phyloP scores from a whole-genome alignment of 257 asterid species.

The Jacaranda mimosifolia region DNA sequence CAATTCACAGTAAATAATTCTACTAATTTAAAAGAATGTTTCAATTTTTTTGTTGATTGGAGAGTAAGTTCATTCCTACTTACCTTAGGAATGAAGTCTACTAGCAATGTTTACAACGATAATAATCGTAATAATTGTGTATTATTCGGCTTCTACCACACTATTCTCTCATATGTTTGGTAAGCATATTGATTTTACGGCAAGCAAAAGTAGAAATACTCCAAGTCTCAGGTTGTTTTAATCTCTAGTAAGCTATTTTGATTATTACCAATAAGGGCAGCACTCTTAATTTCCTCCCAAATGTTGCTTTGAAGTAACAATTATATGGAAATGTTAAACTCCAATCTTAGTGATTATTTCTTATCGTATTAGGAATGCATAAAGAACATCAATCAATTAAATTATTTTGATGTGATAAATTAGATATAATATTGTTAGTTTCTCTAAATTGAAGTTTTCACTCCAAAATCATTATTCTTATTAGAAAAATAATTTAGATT shows the following conservation, averaged over 20 bases:
- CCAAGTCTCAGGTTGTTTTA: background rate
- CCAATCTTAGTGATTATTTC: too few species aligned
- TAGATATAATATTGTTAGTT: too few species aligned
- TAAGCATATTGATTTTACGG: conserved; percentile 39
- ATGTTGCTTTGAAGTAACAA: too few species aligned
- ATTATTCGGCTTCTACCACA: conserved; percentile 47
- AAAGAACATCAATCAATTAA: background rate
- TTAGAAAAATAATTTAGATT: too few species aligned
- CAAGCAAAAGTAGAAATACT: conserved; percentile 39
- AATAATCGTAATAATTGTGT: conserved; percentile 30
- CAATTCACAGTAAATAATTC: background rate
- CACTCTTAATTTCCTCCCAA: too few species aligned
- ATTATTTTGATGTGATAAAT: background rate
- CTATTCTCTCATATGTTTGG: conserved; percentile 32
- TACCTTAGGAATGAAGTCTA: conserved; percentile 52
- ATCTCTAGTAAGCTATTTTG: too few species aligned
- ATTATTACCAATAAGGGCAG: too few species aligned
- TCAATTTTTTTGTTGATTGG: conserved; percentile 11
- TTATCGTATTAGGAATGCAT: too few species aligned
- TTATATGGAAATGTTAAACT: too few species aligned
- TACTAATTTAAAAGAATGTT: background rate
- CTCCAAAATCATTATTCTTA: too few species aligned
- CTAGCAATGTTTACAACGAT: conserved; percentile 41
- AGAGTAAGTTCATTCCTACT: conserved; percentile 12
- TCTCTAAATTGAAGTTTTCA: too few species aligned